Base-by-base conservation (phyloP, 805 yeast species). In the Candida ovalis region DNA sequence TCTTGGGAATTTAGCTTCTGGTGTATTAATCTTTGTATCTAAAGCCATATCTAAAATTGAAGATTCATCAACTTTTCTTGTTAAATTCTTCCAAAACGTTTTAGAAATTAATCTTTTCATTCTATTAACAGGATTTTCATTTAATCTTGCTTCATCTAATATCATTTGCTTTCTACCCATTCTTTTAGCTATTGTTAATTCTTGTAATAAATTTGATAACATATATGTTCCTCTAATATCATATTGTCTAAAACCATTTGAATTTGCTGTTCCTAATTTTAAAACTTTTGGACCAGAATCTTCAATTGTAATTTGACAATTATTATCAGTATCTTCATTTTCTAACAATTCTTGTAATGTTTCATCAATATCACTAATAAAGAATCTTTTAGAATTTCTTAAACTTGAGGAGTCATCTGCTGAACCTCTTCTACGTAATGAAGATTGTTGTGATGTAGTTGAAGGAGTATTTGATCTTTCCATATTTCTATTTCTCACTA, bases 141-240 rank as follows among this genome's bases (percentile, higher is more conserved):
- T 86, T 49, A 91, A 74, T 51, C 96, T 69, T 8, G 83, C 85
- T 63, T 90, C 96, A 64, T 89, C 96, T 50, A 90, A 67, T 43
- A 87, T 73, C 74, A 89, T 81, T 60, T 82, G 86, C 52, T 80
- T 82, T 53, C 92, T 75, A 8, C 96, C 96, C 63, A 82, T 78
- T 48, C 86, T 72, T 61, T 86, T 81, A 13, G 97, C 97, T 51
- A 89, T 81, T 0, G 96, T 88, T 54, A 90, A 73, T 66, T 90
- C 97, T 69, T 90, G 97, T 47, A 90, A 73, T 36, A 91, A 68
- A 65, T 91, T 91, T 0, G 94, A 84, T 43, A 90, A 69, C 91
- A 86, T 86, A 61, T 90, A 90, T 0, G 96, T 90, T 3, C 97
- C 97, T 50, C 96, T 71, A 47, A 90, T 76, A 51, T 84, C 87